These are phyloP conservation scores for Lentinula guzmanii DNA, from an alignment of 768 basidiomycete species.

Conservation along the genomic window DNA sequence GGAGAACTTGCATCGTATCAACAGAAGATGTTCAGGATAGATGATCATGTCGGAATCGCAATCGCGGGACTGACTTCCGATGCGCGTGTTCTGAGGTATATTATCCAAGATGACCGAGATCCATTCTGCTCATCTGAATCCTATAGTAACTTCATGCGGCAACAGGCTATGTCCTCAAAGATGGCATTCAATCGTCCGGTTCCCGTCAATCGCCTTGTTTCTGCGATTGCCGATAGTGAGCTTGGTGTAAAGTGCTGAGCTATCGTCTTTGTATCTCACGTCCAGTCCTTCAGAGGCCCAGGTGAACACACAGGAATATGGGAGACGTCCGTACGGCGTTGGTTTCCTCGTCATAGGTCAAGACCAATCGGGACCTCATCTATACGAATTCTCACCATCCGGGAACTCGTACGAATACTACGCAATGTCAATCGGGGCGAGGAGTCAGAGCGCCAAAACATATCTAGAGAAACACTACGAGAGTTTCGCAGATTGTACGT, in stretches of 20 bases:
- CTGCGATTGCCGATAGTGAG: constrained; percentile 92
- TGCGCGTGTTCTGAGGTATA: constrained; percentile 92
- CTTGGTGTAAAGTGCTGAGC: constrained; percentile 11
- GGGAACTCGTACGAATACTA: constrained; percentile 97
- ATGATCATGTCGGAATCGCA: constrained; percentile 98
- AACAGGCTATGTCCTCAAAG: constrained; percentile 91
- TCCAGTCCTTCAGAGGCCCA: constrained; percentile 71
- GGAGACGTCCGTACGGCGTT: constrained; percentile 94
- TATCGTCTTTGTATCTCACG: neutral
- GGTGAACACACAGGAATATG: constrained; percentile 98
- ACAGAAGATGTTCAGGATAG: constrained; percentile 99
- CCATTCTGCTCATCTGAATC: neutral
- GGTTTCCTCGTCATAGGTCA: constrained; percentile 97
- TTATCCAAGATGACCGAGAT: neutral
- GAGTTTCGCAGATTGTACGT: constrained; percentile 73
- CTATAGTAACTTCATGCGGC: constrained; percentile 95
- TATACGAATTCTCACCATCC: constrained; percentile 97
- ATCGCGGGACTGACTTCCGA: constrained; percentile 99
- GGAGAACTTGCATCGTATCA: constrained; percentile 99
- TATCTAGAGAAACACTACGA: constrained; percentile 95
- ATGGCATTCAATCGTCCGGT: constrained; percentile 96
- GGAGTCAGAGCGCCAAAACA: constrained; percentile 97
- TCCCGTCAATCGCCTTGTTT: constrained; percentile 90
- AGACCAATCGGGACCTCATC: constrained; percentile 94
- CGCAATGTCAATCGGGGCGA: constrained; percentile 97